Evolutionary conservation across 2,329 filamentous ascomycete species (phyloP), one percentile per base, ranked within the genome.

Genomic region (Botrytis paeoniae): DNA sequence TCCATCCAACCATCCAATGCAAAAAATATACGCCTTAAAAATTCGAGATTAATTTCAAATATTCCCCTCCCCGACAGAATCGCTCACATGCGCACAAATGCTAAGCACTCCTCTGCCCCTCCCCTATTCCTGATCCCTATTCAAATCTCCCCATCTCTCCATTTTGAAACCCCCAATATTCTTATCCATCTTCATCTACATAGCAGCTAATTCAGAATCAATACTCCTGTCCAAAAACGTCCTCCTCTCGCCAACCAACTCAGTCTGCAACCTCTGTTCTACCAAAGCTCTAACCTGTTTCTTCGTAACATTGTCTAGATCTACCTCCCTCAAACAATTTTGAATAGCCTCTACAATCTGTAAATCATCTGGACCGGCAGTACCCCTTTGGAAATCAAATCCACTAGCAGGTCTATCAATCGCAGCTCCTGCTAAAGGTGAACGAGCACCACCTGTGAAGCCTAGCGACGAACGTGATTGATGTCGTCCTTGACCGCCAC

Each of bases 231-330:
- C 95, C 85, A 98, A 89, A 84, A 97, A 98, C 25, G 91, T 90
- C 81, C 92, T 90, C 82, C 94, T 91, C 83, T 98, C 95, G 35
- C 94, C 95, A 0, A 89, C 86, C 73, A 98, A 86, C 81, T 97
- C 94, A 7, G 93, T 95, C 84, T 98, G 95, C 75, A 99, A 84
- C 79, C 95, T 89, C 85, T 98, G 94, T 84, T 99, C 96, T 20
- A 97, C 94, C 62, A 98, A 87, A 5, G 93, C 95, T 69, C 93
- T 88, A 73, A 96, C 92, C 84, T 98, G 95, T 85, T 99, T 99
- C 90, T 98, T 99, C 10, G 96, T 99, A 65, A 98, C 93, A n/a
- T 89, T 95, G 81, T 99, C 96, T 60, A 99, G 86, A 82, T 99
- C 95, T 0, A 98, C 94, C 79, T 98, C 95, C 25, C 87, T 84